Evolutionary conservation across 1,284 basidiomycete genomes (phyloP).

Genomic region (Cutaneotrichosporon dermatis): DNA sequence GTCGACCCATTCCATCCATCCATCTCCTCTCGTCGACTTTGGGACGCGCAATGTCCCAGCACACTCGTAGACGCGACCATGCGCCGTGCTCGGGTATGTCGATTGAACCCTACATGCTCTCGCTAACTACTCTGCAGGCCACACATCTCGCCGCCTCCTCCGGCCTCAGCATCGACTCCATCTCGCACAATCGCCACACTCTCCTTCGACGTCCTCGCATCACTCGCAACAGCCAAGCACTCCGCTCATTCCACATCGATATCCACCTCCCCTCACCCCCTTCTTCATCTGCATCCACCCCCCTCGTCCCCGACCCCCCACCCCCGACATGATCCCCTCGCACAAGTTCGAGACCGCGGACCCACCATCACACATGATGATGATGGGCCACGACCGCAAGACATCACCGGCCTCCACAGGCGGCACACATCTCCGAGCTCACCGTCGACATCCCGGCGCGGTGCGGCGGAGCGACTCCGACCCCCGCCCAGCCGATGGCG

Average conservation of each 20-base stretch:
- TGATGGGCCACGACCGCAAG: background rate
- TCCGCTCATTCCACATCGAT: background rate
- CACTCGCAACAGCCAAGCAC: background rate
- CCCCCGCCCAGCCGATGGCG: conserved; percentile 59
- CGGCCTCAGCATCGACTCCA: background rate
- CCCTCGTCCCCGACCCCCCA: background rate
- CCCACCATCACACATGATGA: background rate
- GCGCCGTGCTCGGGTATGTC: conserved; percentile 3
- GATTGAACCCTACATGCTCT: background rate
- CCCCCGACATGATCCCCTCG: background rate
- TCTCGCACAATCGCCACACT: background rate
- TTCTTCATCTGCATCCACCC: background rate
- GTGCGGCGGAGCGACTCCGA: conserved; percentile 11
- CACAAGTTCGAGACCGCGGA: background rate
- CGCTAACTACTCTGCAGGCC: background rate
- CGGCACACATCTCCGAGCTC: conserved; percentile 30
- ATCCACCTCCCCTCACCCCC: too few species aligned
- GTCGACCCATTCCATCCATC: too few species aligned
- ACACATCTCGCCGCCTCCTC: background rate
- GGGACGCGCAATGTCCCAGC: too few species aligned
- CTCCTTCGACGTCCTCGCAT: background rate
- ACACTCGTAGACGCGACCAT: background rate
- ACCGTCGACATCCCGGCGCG: conserved; percentile 31
- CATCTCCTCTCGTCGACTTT: too few species aligned
- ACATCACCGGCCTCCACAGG: background rate